phyloP scores from a whole-genome alignment of 1,284 basidiomycete genomes.

The Trametes pubescens region DNA sequence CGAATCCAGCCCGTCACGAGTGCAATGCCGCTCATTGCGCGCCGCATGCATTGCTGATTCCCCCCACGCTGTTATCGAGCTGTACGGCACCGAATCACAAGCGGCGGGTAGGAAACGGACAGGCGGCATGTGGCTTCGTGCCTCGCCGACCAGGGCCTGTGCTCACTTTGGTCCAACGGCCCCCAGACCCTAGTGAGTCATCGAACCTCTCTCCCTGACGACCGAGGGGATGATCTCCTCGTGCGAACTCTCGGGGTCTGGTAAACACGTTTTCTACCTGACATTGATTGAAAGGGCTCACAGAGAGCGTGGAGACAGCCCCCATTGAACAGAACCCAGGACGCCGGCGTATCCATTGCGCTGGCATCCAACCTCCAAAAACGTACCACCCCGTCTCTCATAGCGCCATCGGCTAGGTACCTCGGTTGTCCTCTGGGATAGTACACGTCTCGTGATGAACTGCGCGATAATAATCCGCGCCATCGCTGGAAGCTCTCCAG shows the following conservation, averaged over 20 bases:
- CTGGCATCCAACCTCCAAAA: not conserved
- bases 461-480: conserved; percentile 1
- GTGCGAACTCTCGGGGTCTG: not conserved
- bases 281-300: too few relatives aligned
- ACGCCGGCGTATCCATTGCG: not conserved
- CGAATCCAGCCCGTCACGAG: conserved; percentile 12
- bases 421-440: not conserved
- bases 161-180: too few relatives aligned
- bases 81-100: not conserved
- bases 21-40: conserved; percentile 2
- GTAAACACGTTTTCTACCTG: too few relatives aligned
- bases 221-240: too few relatives aligned
- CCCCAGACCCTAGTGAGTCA: too few relatives aligned
- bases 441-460: not conserved
- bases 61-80: conserved; percentile 9
- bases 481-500: not conserved
- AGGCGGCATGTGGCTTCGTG: too few relatives aligned
- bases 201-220: too few relatives aligned
- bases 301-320: not conserved
- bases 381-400: not conserved
- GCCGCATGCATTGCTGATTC: conserved; percentile 1
- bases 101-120: not conserved
- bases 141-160: too few relatives aligned
- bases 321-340: not conserved
- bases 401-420: not conserved